Conservation (phyloP, 2,329 filamentous ascomycete genomes). For the Colletotrichum eleusines region DNA sequence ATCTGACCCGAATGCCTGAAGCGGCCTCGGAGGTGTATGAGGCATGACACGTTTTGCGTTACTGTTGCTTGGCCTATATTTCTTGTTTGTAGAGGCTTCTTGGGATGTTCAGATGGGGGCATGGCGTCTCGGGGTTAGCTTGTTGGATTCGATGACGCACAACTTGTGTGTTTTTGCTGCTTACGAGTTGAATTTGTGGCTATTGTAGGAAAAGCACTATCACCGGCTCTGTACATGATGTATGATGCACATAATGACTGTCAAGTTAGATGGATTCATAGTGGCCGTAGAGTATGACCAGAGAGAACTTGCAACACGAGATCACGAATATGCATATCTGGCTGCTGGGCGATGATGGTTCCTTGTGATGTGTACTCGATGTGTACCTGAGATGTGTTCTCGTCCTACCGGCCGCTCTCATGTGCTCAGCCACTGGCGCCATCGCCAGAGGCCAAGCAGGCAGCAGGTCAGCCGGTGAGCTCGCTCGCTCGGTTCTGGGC, state of each 20-base stretch:
- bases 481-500: too few species aligned
- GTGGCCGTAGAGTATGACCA: conserved; percentile 23
- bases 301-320: conserved; percentile 24
- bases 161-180: conserved; percentile 1
- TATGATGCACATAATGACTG: conserved; percentile 41
- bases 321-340: conserved; percentile 3
- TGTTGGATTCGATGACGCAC: conserved; percentile 34
- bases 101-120: conserved; percentile 29
- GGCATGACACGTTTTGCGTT: conserved; percentile 31
- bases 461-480: conserved; percentile 11
- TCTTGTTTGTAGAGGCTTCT: conserved; percentile 23
- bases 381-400: neutral
- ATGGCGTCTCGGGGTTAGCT: conserved; percentile 38
- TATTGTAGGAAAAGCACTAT: conserved; percentile 40
- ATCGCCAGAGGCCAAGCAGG: conserved; percentile 14
- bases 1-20: conserved; percentile 63
- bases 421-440: neutral
- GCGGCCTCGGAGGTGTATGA: conserved; percentile 14
- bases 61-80: conserved; percentile 14
- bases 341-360: neutral
- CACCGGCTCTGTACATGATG: conserved; percentile 37
- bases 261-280: conserved; percentile 40
- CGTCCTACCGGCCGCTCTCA: neutral
- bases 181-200: conserved; percentile 23
- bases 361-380: neutral